phyloP scores from a whole-genome alignment of 2,329 filamentous ascomycete species.

The Madurella mycetomatis region DNA sequence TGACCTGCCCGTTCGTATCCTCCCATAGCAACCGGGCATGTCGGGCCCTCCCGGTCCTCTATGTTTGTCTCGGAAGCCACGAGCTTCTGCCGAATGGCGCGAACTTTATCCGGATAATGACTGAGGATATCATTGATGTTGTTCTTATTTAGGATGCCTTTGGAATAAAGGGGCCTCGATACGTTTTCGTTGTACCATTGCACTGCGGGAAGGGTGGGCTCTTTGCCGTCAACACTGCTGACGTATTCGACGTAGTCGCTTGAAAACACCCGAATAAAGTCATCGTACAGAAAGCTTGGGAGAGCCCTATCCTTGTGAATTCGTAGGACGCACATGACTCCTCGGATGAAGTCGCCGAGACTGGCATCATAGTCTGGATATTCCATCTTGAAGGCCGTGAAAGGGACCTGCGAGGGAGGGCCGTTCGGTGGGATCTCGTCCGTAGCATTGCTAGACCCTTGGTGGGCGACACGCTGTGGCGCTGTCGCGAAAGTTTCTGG shows the following conservation, averaged over 20 bases:
- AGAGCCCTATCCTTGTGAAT: conserved; percentile 34
- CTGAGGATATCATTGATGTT: conserved; percentile 35
- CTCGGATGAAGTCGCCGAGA: conserved; percentile 40
- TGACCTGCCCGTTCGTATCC: too few relatives aligned
- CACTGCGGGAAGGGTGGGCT: conserved; percentile 34
- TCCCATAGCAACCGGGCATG: too few relatives aligned
- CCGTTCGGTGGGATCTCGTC: conserved; percentile 19
- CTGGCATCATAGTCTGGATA: conserved; percentile 44
- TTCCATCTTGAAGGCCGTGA: conserved; percentile 35
- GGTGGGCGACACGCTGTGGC: background rate
- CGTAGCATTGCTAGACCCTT: conserved; percentile 7
- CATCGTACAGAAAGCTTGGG: conserved; percentile 46
- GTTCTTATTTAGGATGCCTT: conserved; percentile 33
- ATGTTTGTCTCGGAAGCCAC: background rate
- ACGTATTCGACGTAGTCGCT: conserved; percentile 42
- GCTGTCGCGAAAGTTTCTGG: background rate
- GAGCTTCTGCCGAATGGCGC: conserved; percentile 6
- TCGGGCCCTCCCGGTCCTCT: background rate
- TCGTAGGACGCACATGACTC: conserved; percentile 41
- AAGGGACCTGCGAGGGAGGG: conserved; percentile 28
- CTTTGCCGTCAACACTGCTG: conserved; percentile 23
- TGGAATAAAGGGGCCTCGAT: conserved; percentile 27
- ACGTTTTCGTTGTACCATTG: conserved; percentile 39
- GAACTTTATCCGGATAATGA: conserved; percentile 31
- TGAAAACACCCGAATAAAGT: conserved; percentile 45